Evolutionary conservation across 2,329 filamentous ascomycete genomes (phyloP), one percentile per base, ranked within the genome.

Genomic region (Xylaria hypoxylon): DNA sequence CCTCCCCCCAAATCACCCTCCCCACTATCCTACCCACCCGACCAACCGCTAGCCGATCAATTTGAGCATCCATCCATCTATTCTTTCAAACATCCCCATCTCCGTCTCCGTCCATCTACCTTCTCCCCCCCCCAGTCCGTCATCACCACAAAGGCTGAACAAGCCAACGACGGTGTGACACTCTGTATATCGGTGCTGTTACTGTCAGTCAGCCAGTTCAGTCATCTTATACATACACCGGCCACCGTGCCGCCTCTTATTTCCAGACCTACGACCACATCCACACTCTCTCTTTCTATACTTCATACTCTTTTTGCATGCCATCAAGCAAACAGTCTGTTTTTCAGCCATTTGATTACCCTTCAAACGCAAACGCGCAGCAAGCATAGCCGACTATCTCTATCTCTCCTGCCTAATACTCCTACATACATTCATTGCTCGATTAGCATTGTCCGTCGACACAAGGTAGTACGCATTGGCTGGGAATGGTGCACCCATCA

Each of bases 401-500:
- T 64, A 62, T 64, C 38, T 62, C 33, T 35, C 26, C 28, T 42
- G 56, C 45, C 40, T 53, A 28, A 47, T 55, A 67, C 24, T 45
- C 19, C 28, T 63, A 42, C 59, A 50, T 62, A 31, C 48, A 15
- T 68, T 56, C 38, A 24, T 44, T 45, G 55, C 58, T 50, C 24
- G 15, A 51, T 47, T 15, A 38, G 59, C 45, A 42, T 59, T 64
- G 48, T 42, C 44, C 47, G 17, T 42, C 50, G 28, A 38, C 51
- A 55, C 33, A 42, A 47, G 22, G 31, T 51, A 24, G 45, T 47
- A 33, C 57, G 57, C 56, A 57, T 55, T 47, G 44, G 52, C 58
- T 66, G 62, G 72, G 72, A 56, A 74, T 74, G 73, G 68, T 75
- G 56, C 67, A 71, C 64, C 61, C 44, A 53, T 69, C 19, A 35